Evolutionary conservation across 164 flowering plant genomes (phyloP).

Genomic region (Macadamia integrifolia): DNA sequence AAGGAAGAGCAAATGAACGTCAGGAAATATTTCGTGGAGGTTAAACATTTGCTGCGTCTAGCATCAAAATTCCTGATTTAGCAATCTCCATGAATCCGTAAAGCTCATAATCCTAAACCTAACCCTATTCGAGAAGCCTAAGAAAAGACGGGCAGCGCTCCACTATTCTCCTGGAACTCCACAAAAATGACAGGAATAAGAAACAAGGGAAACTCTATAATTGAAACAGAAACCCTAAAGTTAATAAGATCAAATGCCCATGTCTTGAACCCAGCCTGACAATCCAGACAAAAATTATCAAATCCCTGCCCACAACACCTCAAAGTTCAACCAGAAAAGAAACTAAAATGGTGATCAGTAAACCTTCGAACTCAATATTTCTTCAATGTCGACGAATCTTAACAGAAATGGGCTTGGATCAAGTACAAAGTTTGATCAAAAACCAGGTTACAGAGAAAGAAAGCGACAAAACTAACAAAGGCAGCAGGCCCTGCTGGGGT

Average conservation of each 20-base stretch:
- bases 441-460: neutral
- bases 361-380: neutral
- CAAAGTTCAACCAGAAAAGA: neutral
- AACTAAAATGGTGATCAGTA: neutral
- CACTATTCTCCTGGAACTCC: neutral
- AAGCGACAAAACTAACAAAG: neutral
- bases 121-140: neutral
- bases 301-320: neutral
- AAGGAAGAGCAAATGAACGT: too few relatives aligned
- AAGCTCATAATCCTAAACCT: neutral
- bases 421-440: constrained; percentile 1
- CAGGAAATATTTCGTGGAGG: neutral
- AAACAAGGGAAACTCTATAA: neutral
- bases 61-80: neutral
- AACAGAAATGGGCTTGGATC: neutral
- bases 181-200: neutral
- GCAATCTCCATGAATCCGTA: too few relatives aligned
- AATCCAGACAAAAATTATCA: neutral
- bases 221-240: constrained; percentile 1
- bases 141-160: neutral
- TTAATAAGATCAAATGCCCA: neutral
- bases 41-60: neutral
- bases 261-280: neutral
- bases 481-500: neutral
- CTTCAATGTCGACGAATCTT: constrained; percentile 11